Percentiles rank a stretch among this genome's conserved stretches.
These are phyloP conservation scores for Stenocarpella maydis DNA, from an alignment of 2,329 filamentous ascomycete genomes.

Conservation along the genomic window DNA sequence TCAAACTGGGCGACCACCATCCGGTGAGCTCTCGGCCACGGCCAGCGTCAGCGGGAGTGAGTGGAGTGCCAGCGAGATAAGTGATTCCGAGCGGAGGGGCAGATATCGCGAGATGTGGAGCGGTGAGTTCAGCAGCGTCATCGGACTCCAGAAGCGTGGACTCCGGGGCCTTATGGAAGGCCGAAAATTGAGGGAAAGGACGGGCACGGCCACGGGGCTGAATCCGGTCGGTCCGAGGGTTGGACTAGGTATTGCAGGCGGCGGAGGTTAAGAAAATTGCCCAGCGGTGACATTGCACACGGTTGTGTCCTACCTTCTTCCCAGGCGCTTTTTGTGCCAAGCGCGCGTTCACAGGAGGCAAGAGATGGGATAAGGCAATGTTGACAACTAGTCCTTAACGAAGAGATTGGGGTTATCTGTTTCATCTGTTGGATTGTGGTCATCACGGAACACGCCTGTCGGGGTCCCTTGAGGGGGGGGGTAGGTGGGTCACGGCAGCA, in stretches of 20 bases:
- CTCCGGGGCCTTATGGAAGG: slow-evolving; percentile 95
- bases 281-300: neutral
- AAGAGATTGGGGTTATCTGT: neutral
- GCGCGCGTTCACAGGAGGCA: neutral
- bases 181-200: slow-evolving; percentile 80
- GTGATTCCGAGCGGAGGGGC: slow-evolving; percentile 56
- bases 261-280: slow-evolving; percentile 25
- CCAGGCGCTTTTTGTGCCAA: neutral
- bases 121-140: slow-evolving; percentile 85
- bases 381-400: neutral
- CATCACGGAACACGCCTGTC: neutral
- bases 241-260: slow-evolving; percentile 32
- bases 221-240: slow-evolving; percentile 35
- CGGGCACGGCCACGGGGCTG: slow-evolving; percentile 50
- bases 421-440: neutral
- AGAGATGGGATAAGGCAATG: neutral
- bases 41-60: slow-evolving; percentile 63
- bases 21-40: slow-evolving; percentile 59
- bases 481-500: neutral
- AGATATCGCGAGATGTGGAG: slow-evolving; percentile 74
- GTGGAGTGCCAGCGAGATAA: slow-evolving; percentile 61
- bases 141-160: slow-evolving; percentile 93
- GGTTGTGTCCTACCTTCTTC: neutral
- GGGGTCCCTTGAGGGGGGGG: neutral
- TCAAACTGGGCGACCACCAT: slow-evolving; percentile 48